Base-by-base conservation (phyloP, 2,329 filamentous ascomycete genomes). In the Cercospora canescens region DNA sequence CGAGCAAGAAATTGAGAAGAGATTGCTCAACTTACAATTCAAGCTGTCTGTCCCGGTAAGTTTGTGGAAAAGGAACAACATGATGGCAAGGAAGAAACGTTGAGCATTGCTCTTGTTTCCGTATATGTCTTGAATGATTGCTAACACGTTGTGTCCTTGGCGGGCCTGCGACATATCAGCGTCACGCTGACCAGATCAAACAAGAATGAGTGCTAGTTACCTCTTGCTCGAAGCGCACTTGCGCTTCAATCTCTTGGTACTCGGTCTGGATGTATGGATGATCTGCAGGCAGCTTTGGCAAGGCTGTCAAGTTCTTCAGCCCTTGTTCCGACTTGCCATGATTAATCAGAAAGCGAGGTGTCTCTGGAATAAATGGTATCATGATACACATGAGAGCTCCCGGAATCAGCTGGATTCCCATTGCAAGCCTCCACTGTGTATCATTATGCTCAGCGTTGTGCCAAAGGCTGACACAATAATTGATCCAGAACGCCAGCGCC, bases 261-360 rank as follows among this genome's bases (percentile, higher is more conserved):
- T 74, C 72, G 21, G 65, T 68, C 30, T 66, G 63, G n/a, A 74
- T 64, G 50, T 70, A 69, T 4, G 69, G 67, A 41, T 72, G 71
- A 28, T 73, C 67, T 1, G 56, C 56, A n/a, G 70, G 68, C 41
- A 73, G 67, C 48, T 69, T 67, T 26, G 71, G 66, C 18, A 74
- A 64, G 50, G 59, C 64, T 6, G 60, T 63, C 30, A 69, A 52
- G 45, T 69, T 69, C 35, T 58, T 66, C 34, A 69, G 45, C 14
- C 67, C 65, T 37, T 67, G 59, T 32, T 69, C 63, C 12, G 62
- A 60, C 56, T 64, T 69, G 18, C 67, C 65, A 18, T 59, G 64
- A 24, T 68, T 68, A 32, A 68, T 68, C 28, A 68, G 57, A 28
- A 61, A 68, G 30, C 67, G 59, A 12, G 67, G 67, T 16, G 67